These are phyloP conservation scores for Pseudoneurospora amorphoporcata DNA, from an alignment of 495 filamentous ascomycete genomes.

Conservation along the genomic window DNA sequence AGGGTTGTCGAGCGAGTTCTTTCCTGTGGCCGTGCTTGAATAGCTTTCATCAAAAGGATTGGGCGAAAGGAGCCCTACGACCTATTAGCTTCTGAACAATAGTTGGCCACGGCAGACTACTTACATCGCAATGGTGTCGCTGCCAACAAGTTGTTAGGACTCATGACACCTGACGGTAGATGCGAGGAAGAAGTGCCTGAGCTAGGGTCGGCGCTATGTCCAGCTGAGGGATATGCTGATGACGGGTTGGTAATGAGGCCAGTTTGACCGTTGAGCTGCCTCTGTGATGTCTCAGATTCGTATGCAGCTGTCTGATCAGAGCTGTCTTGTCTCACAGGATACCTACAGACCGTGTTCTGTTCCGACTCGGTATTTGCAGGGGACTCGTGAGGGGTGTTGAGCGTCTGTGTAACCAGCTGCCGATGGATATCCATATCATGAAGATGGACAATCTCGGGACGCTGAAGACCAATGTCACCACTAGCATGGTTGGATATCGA, in stretches of 20 bases:
- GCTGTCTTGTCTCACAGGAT: neutral
- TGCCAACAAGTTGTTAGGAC: neutral
- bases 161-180: neutral
- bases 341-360: neutral
- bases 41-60: neutral
- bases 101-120: neutral
- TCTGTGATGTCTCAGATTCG: neutral
- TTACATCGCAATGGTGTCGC: neutral
- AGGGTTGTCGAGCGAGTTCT: neutral
- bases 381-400: slow-evolving; percentile 11
- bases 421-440: slow-evolving; percentile 20
- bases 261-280: neutral
- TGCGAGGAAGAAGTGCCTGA: slow-evolving; percentile 4
- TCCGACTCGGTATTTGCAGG: slow-evolving; percentile 5
- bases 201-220: slow-evolving; percentile 7
- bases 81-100: neutral
- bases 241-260: slow-evolving; percentile 8
- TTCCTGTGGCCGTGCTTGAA: slow-evolving; percentile 5
- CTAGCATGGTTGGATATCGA: slow-evolving; percentile 9
- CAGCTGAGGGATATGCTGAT: slow-evolving; percentile 16
- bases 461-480: slow-evolving; percentile 11
- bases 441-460: slow-evolving; percentile 17
- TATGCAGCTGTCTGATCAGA: neutral
- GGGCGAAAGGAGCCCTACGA: neutral
- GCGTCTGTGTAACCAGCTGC: slow-evolving; percentile 12